Evolutionary conservation across 345 rosid genomes (phyloP), one percentile per base, ranked within the genome.

Genomic region (Dimocarpus longan): DNA sequence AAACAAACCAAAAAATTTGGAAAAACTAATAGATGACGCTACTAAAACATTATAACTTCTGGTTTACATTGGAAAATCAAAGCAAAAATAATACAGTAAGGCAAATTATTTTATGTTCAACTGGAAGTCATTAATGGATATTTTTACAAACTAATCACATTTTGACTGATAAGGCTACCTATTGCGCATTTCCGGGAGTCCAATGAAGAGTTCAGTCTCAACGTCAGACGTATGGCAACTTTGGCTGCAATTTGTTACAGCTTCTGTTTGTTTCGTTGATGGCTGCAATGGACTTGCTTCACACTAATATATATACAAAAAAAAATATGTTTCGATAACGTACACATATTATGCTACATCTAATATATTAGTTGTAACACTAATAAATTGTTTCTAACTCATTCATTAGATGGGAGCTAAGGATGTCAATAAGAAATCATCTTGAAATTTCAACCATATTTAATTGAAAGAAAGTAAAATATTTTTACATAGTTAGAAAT

Each of bases 141-240:
- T 46, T 43, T 43, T 62, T 13, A 22, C 37, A 15, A 60, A 22
- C 52, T 57, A 60, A 42, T 52, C 28, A 42, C 56, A 7, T 39
- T 39, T 18, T 46, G 11, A n/a, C 1, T 44, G 40, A 26, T 12
- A n/a, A 52, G 59, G 57, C 67, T 80, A 73, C 15, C 8, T 2
- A 50, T 10, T 26, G 24, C 57, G 79, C 70, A 54, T 83, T 69
- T 68, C 72, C 1, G 90, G 88, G n/a, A 84, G 82, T 78, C 93
- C 91, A 21, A 91, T 86, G 74, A 80, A 79, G 71, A 89, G 60
- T 52, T 80, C 86, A 59, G 95, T 89, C 77, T 82, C 90, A 19
- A 87, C 84, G 65, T 84, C 95, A 22, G 82, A 75, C 48, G 70
- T 78, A 74, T 71, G 84, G 73, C 74, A 46, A n/a, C 75, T 75